These are phyloP conservation scores for Lasiodiplodia sp. DNA, from an alignment of 2,329 filamentous ascomycete species.

Conservation along the genomic window DNA sequence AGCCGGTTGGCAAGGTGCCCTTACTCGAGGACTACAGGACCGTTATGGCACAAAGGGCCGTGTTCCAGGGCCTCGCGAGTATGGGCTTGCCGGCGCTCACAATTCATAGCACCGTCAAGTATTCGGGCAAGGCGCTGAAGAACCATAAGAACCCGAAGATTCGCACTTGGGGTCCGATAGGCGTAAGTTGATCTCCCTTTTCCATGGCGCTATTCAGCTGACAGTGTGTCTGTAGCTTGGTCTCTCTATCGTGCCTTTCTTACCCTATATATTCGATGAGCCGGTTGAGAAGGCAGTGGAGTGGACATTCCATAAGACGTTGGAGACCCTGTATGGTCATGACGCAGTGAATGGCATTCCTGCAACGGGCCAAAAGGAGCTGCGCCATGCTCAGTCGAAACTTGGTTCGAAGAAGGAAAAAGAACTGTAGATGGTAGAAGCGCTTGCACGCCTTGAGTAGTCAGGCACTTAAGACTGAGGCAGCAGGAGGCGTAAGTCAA, in stretches of 20 bases:
- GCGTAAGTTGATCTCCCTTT: conserved; percentile 63
- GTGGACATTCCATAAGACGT: conserved; percentile 85
- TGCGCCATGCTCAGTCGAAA: conserved; percentile 45
- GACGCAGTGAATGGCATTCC: conserved; percentile 59
- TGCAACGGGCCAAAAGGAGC: conserved; percentile 47
- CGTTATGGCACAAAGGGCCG: conserved; percentile 87
- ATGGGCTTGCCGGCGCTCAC: conserved; percentile 96
- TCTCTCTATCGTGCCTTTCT: conserved; percentile 73
- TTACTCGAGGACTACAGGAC: conserved; percentile 89
- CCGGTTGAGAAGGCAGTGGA: conserved; percentile 93
- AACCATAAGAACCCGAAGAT: conserved; percentile 74
- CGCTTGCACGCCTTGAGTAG: not conserved
- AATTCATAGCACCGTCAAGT: conserved; percentile 90
- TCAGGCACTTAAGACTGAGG: not conserved
- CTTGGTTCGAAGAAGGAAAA: conserved; percentile 43
- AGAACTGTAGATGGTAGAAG: conserved; percentile 42
- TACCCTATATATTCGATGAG: conserved; percentile 87
- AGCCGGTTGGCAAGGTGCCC: conserved; percentile 57
- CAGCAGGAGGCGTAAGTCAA: not conserved
- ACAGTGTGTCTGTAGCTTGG: conserved; percentile 57
- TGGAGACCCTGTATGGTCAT: conserved; percentile 74
- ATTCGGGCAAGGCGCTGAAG: conserved; percentile 87
- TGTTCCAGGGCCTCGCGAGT: conserved; percentile 89
- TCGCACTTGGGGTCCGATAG: conserved; percentile 89
- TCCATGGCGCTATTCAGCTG: not conserved